These are phyloP conservation scores for Conticribra guillardii DNA, from an alignment of 108 stramenopile genomes.

Conservation along the genomic window DNA sequence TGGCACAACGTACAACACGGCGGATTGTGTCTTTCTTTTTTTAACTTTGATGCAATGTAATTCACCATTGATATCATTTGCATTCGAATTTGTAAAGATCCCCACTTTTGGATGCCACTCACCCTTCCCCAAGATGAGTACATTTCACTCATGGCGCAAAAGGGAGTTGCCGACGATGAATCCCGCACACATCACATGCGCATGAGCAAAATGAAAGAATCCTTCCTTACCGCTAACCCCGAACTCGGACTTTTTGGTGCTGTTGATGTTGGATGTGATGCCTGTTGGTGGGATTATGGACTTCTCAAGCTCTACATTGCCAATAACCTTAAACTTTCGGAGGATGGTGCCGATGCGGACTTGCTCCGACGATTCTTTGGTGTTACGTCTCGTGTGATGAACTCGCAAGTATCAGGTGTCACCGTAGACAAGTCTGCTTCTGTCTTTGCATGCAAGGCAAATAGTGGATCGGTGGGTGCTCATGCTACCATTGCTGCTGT, in stretches of 20 bases:
- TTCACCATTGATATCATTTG: too few species aligned
- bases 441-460: slow-evolving; percentile 74
- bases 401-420: slow-evolving; percentile 57
- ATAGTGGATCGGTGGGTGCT: slow-evolving; percentile 66
- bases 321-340: slow-evolving; percentile 82
- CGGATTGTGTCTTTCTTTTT: background rate
- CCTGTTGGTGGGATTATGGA: slow-evolving; percentile 99
- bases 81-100: slow-evolving; percentile 88
- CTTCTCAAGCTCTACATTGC: slow-evolving; percentile 92
- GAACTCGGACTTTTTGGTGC: slow-evolving; percentile 94
- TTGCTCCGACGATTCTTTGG: slow-evolving; percentile 87
- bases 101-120: slow-evolving; percentile 99
- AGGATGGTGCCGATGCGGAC: slow-evolving; percentile 74
- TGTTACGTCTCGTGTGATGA: slow-evolving; percentile 54
- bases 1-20: background rate
- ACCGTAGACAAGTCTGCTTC: slow-evolving; percentile 61
- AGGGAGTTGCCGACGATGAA: slow-evolving; percentile 75
- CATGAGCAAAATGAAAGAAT: slow-evolving; percentile 79
- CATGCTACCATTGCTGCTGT: slow-evolving; percentile 85
- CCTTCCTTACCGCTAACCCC: slow-evolving; percentile 55
- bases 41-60: background rate
- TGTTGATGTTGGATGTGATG: slow-evolving; percentile 94
- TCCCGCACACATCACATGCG: slow-evolving; percentile 82
- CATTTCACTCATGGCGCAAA: slow-evolving; percentile 87
- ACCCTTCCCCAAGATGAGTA: slow-evolving; percentile 89